A percentile compares a stretch with the other conserved stretches of the same genome.
Conservation (phyloP, 257 asterid genomes). For the Scutellaria baicalensis region DNA sequence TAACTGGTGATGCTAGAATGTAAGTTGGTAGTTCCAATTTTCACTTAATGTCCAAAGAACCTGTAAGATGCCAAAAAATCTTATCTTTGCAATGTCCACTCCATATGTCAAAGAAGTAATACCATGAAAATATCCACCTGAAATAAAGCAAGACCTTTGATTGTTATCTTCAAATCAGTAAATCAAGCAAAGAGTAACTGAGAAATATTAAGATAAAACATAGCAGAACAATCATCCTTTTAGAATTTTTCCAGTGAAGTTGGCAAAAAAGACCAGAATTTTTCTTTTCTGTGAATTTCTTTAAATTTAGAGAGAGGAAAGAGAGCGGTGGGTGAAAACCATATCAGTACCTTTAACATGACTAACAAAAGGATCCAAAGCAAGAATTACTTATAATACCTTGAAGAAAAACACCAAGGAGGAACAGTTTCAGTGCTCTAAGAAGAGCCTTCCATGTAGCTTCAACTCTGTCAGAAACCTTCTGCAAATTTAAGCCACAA, state of each 20-base stretch:
- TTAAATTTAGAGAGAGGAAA: no score
- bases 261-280: not conserved
- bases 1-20: not conserved
- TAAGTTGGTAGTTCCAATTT: not conserved
- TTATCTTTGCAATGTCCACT: constrained; percentile 62
- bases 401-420: constrained; percentile 79
- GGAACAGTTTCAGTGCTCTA: constrained; percentile 57
- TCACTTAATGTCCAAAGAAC: constrained; percentile 23
- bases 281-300: no score
- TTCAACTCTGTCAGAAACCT: constrained; percentile 37
- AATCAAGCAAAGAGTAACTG: constrained; percentile 4
- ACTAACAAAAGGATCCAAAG: constrained; percentile 4
- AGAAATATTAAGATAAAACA: not conserved
- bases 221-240: not conserved
- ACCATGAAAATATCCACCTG: constrained; percentile 95
- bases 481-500: constrained; percentile 36
- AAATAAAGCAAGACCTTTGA: constrained; percentile 17
- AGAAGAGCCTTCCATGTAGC: constrained; percentile 55
- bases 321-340: no score
- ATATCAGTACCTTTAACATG: not conserved
- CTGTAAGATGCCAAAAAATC: constrained; percentile 85
- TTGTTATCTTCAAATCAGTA: constrained; percentile 3
- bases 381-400: constrained; percentile 34
- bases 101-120: constrained; percentile 77
- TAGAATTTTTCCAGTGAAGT: not conserved